These are phyloP conservation scores for Aurinia saxatilis DNA, from an alignment of 345 rosid genomes.

Conservation along the genomic window DNA sequence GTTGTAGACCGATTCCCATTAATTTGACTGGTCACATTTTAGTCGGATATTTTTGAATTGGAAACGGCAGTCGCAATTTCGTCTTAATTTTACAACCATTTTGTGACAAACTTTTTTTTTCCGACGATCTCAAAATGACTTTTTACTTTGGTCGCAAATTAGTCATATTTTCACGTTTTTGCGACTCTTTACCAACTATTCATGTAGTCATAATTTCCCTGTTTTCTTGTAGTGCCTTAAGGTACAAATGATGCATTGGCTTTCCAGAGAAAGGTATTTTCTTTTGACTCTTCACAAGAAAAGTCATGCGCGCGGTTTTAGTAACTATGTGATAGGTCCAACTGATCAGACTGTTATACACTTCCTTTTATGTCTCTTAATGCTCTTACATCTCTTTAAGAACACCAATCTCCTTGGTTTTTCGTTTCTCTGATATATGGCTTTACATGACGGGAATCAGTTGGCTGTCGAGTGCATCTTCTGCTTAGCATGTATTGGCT, in stretches of 20 bases:
- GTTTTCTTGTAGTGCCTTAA: conserved; percentile 87
- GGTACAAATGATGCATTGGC: conserved; percentile 98
- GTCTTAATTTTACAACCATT: no score
- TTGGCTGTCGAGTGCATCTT: conserved; percentile 99
- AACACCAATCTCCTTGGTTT: conserved; percentile 1
- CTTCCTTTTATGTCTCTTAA: neutral
- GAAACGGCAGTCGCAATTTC: no score
- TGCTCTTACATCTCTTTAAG: neutral
- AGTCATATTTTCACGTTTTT: no score
- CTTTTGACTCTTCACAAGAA: neutral
- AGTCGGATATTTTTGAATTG: no score
- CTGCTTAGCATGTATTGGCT: conserved; percentile 98
- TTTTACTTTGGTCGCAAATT: no score
- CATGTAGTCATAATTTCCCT: no score
- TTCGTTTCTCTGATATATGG: conserved; percentile 16
- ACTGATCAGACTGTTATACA: neutral
- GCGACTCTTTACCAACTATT: no score
- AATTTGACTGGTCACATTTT: no score
- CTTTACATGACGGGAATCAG: conserved; percentile 36
- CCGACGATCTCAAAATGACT: no score
- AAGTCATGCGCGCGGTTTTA: neutral
- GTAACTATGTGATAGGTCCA: neutral
- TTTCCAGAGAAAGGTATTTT: conserved; percentile 91
- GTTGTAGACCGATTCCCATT: no score
- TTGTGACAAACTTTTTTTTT: no score